Evolutionary conservation across 2,329 filamentous ascomycete genomes (phyloP).

Genomic region (Fusarium piperis): DNA sequence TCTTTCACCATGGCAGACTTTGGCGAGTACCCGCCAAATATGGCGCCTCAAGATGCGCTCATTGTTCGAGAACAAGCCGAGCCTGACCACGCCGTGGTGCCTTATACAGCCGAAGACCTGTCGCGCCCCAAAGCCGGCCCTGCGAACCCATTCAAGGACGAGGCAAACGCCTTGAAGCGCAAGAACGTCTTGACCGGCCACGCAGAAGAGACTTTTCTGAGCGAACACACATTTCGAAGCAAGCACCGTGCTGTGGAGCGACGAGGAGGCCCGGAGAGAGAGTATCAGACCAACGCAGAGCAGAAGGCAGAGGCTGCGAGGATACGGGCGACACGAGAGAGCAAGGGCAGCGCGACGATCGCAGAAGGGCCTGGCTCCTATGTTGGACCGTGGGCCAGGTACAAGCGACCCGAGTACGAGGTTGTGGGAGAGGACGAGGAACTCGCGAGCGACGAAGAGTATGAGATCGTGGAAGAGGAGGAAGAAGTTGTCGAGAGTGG

Average conservation of each 20-base stretch:
- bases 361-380: conserved; percentile 90
- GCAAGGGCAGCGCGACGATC: conserved; percentile 83
- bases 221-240: conserved; percentile 87
- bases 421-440: conserved; percentile 79
- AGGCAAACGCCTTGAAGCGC: conserved; percentile 70
- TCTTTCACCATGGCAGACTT: conserved; percentile 65
- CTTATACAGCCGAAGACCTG: conserved; percentile 78
- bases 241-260: conserved; percentile 87
- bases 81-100: conserved; percentile 68
- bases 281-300: conserved; percentile 63
- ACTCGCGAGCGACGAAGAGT: conserved; percentile 81
- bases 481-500: conserved; percentile 74
- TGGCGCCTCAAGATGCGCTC: conserved; percentile 71
- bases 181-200: conserved; percentile 87
- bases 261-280: conserved; percentile 65
- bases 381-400: conserved; percentile 93
- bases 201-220: conserved; percentile 88
- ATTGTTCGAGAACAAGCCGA: conserved; percentile 64
- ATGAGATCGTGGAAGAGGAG: conserved; percentile 78
- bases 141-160: conserved; percentile 77
- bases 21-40: conserved; percentile 72
- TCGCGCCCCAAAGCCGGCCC: conserved; percentile 74
- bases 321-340: conserved; percentile 79
- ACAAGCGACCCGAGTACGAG: conserved; percentile 77
- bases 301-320: conserved; percentile 77